A percentile compares a stretch with the other conserved stretches of the same genome.
phyloP scores from a whole-genome alignment of 208 protist genomes.

The Naegleria lovaniensis region DNA sequence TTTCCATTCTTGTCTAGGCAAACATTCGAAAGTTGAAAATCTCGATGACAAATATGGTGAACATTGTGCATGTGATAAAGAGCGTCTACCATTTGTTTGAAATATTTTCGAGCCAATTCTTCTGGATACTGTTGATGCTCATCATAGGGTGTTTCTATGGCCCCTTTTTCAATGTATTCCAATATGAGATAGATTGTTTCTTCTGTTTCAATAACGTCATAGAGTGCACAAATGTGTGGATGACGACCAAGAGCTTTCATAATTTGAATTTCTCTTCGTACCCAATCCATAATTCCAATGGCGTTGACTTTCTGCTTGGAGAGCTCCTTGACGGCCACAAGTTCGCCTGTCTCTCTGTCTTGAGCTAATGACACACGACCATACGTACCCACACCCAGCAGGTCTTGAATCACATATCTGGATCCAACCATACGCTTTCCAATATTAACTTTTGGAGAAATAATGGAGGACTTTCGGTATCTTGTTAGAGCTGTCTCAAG shows the following conservation, averaged over 20 bases:
- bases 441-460: not conserved
- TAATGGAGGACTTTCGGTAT: not conserved
- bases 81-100: not conserved
- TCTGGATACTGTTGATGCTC: not conserved
- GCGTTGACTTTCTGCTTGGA: not conserved
- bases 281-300: not conserved
- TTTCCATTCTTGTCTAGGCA: not conserved
- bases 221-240: not conserved
- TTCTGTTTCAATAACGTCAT: not conserved
- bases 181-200: not conserved
- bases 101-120: not conserved
- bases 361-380: not conserved
- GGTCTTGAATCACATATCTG: slow-evolving; percentile 1
- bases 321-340: slow-evolving; percentile 1
- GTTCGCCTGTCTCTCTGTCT: not conserved
- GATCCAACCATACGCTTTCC: not conserved
- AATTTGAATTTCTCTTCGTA: not conserved
- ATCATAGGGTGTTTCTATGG: not conserved
- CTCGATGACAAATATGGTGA: not conserved
- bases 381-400: not conserved
- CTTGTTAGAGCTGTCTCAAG: not conserved
- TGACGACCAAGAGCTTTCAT: not conserved
- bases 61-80: not conserved
- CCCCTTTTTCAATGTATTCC: not conserved
- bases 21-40: slow-evolving; percentile 11